phyloP scores from a whole-genome alignment of 495 filamentous ascomycete species.

The Beverwykella pulmonaria region DNA sequence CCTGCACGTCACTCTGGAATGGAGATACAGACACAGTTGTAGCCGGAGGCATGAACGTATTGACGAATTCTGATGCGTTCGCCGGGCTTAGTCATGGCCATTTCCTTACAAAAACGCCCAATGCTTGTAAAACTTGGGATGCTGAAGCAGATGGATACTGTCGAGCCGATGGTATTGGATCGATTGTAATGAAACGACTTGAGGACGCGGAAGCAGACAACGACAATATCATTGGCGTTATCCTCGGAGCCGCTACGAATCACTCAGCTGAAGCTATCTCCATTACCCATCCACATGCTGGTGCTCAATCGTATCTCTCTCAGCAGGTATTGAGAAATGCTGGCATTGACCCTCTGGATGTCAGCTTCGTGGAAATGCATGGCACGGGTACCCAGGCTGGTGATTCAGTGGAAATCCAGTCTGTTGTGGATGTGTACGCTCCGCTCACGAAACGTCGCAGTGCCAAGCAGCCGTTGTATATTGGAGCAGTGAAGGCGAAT shows the following conservation, averaged over 20 bases:
- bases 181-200: conserved; percentile 36
- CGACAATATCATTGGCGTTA: conserved; percentile 41
- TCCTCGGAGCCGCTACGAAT: conserved; percentile 39
- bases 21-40: conserved; percentile 36
- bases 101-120: conserved; percentile 37
- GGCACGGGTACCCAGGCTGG: conserved; percentile 44
- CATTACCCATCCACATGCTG: conserved; percentile 45
- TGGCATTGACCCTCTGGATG: conserved; percentile 31
- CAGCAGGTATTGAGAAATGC: conserved; percentile 33
- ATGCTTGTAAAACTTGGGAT: conserved; percentile 39
- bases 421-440: conserved; percentile 36
- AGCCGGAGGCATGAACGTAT: conserved; percentile 39
- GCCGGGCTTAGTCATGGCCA: conserved; percentile 36
- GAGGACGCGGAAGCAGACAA: conserved; percentile 42
- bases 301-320: conserved; percentile 38
- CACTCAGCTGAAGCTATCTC: conserved; percentile 46
- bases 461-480: conserved; percentile 39
- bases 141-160: conserved; percentile 40
- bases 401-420: conserved; percentile 43
- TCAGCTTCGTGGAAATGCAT: conserved; percentile 47
- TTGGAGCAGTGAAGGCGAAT: conserved; percentile 44
- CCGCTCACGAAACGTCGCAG: not conserved
- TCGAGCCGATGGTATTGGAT: conserved; percentile 51
- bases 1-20: conserved; percentile 31
- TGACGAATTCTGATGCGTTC: conserved; percentile 37